phyloP scores from a whole-genome alignment of 2,329 filamentous ascomycete genomes.

The Monosporascus sp. region DNA sequence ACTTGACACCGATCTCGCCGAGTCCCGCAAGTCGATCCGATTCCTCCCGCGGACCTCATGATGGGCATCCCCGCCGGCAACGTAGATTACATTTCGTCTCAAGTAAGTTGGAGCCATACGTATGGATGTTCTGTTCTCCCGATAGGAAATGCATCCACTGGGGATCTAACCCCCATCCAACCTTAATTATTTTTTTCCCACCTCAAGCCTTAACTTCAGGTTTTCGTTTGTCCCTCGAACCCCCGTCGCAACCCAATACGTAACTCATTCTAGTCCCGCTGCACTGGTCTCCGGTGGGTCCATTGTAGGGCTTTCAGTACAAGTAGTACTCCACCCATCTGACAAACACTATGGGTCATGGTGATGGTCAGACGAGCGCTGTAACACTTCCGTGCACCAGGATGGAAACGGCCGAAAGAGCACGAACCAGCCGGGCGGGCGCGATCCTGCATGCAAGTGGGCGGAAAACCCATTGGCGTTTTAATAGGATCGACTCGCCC shows the following conservation, averaged over 20 bases:
- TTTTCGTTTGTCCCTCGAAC: no score
- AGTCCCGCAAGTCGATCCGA: neutral
- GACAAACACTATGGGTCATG: no score
- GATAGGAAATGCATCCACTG: neutral
- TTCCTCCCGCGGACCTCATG: neutral
- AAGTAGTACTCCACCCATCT: no score
- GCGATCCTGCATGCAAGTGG: neutral
- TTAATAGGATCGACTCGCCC: no score
- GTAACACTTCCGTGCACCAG: neutral
- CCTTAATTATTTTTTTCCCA: no score
- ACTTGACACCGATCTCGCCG: neutral
- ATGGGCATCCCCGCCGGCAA: neutral
- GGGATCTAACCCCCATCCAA: no score
- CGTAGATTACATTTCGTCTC: neutral
- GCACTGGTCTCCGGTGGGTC: no score
- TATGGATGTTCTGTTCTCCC: neutral
- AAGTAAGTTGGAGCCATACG: neutral
- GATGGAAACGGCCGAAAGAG: neutral
- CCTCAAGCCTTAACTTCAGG: no score
- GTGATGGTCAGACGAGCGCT: no score
- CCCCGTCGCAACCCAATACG: no score
- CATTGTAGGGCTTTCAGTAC: no score
- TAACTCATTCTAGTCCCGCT: no score
- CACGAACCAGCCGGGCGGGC: neutral
- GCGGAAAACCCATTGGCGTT: neutral